These are phyloP conservation scores for Elongisporangium prolatum DNA, from an alignment of 352 stramenopile genomes.

Conservation along the genomic window DNA sequence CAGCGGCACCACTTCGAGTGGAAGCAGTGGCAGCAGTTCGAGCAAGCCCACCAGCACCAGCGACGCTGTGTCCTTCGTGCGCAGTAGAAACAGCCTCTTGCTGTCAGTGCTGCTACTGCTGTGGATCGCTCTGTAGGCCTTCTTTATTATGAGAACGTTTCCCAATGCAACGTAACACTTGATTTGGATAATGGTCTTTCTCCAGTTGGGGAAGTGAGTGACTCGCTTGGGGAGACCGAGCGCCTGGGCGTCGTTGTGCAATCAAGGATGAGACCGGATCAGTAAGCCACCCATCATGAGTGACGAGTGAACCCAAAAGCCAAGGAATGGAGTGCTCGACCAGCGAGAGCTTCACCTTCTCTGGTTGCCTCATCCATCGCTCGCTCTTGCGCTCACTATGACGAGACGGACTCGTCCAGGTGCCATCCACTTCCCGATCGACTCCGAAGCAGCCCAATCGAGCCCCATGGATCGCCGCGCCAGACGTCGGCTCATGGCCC, in stretches of 20 bases:
- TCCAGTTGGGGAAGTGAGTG: too few relatives aligned
- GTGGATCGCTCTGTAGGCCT: not conserved
- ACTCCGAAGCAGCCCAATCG: not conserved
- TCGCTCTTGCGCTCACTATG: not conserved
- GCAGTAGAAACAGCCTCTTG: not conserved
- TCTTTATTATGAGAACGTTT: too few relatives aligned
- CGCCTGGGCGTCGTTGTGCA: too few relatives aligned
- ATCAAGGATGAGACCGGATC: not conserved
- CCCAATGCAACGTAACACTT: too few relatives aligned
- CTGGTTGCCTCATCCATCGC: not conserved
- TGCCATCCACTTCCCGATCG: not conserved
- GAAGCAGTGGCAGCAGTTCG: not conserved
- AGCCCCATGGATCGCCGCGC: not conserved
- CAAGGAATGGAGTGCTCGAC: not conserved
- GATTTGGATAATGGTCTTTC: too few relatives aligned
- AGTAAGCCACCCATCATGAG: not conserved
- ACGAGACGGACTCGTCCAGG: not conserved
- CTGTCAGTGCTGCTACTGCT: not conserved
- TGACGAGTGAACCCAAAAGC: not conserved
- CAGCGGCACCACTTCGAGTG: conserved; percentile 9
- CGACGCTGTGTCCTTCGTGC: not conserved
- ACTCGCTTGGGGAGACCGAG: too few relatives aligned
- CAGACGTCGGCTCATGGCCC: not conserved
- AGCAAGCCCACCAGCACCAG: not conserved
- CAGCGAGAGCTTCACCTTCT: not conserved